phyloP scores from a whole-genome alignment of 768 basidiomycete genomes.

The Mycena floridula region DNA sequence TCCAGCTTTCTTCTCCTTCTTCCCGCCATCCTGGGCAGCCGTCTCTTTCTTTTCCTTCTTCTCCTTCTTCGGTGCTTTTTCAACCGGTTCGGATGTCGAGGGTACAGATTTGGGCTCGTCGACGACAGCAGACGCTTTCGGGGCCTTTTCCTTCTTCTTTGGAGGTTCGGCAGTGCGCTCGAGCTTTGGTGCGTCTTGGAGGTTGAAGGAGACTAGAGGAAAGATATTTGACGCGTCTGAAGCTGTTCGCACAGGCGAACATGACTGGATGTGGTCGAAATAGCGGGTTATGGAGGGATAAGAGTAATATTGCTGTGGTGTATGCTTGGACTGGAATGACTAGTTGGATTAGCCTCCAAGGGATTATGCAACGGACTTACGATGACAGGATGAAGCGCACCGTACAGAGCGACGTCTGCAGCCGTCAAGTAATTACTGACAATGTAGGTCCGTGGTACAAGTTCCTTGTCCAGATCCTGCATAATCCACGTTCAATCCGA shows the following conservation, averaged over 20 bases:
- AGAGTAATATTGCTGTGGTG: conserved; percentile 68
- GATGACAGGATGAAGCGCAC: conserved; percentile 74
- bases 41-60: conserved; percentile 58
- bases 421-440: conserved; percentile 80
- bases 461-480: conserved; percentile 66
- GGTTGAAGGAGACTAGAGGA: conserved; percentile 57
- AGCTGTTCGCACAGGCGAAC: conserved; percentile 52
- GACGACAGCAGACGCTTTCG: conserved; percentile 16
- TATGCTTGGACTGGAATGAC: conserved; percentile 52
- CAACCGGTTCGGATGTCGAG: conserved; percentile 15
- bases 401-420: conserved; percentile 90
- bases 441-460: conserved; percentile 78
- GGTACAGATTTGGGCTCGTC: conserved; percentile 23
- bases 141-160: conserved; percentile 72
- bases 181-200: conserved; percentile 66
- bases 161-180: conserved; percentile 67
- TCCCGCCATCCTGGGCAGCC: conserved; percentile 21
- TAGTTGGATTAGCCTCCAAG: neutral
- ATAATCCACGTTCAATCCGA: conserved; percentile 2
- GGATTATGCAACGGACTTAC: conserved; percentile 40
- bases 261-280: conserved; percentile 89
- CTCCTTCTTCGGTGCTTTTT: conserved; percentile 42
- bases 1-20: conserved; percentile 31
- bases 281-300: conserved; percentile 85
- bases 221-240: conserved; percentile 49